Evolutionary conservation across 2,329 filamentous ascomycete genomes (phyloP), one percentile per base, ranked within the genome.

Genomic region (Fusarium coffeatum): DNA sequence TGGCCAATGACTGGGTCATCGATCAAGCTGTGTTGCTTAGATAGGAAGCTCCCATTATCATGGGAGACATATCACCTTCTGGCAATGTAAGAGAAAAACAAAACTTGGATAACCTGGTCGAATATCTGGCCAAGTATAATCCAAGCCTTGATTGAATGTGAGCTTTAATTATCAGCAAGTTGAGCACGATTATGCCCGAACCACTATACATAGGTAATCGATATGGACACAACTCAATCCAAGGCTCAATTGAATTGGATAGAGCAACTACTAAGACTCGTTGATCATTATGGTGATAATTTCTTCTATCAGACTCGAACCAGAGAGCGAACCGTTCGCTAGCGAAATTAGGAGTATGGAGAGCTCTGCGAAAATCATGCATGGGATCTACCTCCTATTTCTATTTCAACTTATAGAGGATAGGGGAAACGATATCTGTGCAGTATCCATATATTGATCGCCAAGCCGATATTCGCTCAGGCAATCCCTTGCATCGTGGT

Each of bases 401-500:
- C 48, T 55, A 55, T 40, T 45, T 28, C 32, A 53, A 48, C 15
- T 23, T 47, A 22, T 40, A 57, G 34, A 50, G 53, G 41, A 34
- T 53, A 53, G 30, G 51, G 41, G 37, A 68, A n/a, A 46, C 10
- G 34, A 37, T 37, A 37, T n/a, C 34, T 37, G 34, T n/a, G 34
- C 28, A 27, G 13, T 48, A 27, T 20, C 22, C 25, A 25, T 37
- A 43, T 23, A 22, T 54, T 53, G 55, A 49, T 53, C 43, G 30
- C 48, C 51, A 58, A 54, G 48, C 45, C 15, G 43, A 50, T 34
- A 30, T 34, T 55, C 42, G 25, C 32, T 63, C 32, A 40, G 25
- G 16, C 8, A 30, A 46, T 43, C 54, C 53, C 64, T 68, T 68
- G 59, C 53, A 50, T 59, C 40, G 47, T 34, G 27, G 46, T 43